phyloP scores from a whole-genome alignment of 495 filamentous ascomycete genomes.

The Articulospora tetracladia region DNA sequence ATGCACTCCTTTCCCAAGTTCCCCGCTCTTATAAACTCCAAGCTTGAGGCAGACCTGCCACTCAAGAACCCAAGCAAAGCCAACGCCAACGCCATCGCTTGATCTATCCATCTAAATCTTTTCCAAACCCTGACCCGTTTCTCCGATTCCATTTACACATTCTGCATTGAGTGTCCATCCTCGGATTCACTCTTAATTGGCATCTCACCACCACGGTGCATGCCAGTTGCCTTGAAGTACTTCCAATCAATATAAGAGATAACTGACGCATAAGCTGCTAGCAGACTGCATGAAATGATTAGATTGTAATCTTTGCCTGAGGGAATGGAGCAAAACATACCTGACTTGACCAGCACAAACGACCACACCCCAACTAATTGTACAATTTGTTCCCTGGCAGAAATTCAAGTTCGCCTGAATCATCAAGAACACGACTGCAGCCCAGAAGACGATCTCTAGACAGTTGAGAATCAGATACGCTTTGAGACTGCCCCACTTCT shows the following conservation, averaged over 20 bases:
- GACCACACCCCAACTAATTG: not conserved
- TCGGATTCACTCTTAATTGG: not conserved
- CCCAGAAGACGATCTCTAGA: conserved; percentile 3
- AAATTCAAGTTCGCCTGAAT: not conserved
- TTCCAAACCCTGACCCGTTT: not conserved
- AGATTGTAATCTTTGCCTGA: too few relatives aligned
- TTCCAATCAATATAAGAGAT: not conserved
- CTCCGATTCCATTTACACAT: not conserved
- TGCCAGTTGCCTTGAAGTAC: conserved; percentile 6
- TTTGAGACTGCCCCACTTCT: not conserved
- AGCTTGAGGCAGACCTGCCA: not conserved
- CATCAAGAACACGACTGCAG: not conserved
- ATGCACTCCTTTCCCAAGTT: not conserved
- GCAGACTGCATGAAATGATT: too few relatives aligned
- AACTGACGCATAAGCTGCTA: not conserved
- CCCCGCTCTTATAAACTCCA: not conserved
- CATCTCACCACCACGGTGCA: conserved; percentile 3
- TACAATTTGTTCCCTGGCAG: not conserved
- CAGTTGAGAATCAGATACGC: not conserved
- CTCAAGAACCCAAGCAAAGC: not conserved
- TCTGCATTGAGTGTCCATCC: not conserved
- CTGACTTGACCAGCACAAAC: not conserved
- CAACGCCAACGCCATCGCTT: not conserved
- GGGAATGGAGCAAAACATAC: too few relatives aligned
- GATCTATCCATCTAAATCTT: not conserved